phyloP scores from a whole-genome alignment of 495 filamentous ascomycete species.

The Polyplosphaeria fusca region DNA sequence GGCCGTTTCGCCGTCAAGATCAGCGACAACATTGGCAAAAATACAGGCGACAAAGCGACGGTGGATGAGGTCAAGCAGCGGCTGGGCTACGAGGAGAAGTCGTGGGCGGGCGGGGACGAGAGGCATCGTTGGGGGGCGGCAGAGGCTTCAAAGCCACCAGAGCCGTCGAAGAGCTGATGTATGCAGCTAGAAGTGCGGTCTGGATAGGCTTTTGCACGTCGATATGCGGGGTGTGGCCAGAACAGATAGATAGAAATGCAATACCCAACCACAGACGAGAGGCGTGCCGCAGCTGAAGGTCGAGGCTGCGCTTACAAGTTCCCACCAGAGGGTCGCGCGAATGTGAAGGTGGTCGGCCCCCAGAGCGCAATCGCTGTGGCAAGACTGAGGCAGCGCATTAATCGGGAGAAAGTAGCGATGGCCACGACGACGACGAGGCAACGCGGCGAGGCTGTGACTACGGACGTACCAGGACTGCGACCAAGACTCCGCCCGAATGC shows the following conservation, averaged over 20 bases:
- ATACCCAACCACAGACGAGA: background rate
- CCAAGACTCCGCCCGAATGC: too few relatives aligned
- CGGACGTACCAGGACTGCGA: too few relatives aligned
- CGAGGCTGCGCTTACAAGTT: background rate
- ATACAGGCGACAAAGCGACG: constrained; percentile 78
- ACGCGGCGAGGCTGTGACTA: too few relatives aligned
- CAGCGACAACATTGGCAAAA: constrained; percentile 95
- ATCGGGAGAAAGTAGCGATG: too few relatives aligned
- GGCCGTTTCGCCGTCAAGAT: constrained; percentile 90
- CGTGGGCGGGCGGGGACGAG: constrained; percentile 83
- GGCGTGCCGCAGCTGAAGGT: background rate
- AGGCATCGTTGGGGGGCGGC: constrained; percentile 66
- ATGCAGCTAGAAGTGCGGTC: background rate
- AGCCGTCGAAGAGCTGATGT: background rate
- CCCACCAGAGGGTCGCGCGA: too few relatives aligned
- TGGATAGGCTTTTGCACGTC: background rate
- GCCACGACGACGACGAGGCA: too few relatives aligned
- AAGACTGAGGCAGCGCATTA: too few relatives aligned
- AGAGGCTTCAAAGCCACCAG: constrained; percentile 6
- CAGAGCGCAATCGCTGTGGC: too few relatives aligned
- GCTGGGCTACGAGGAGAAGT: constrained; percentile 79
- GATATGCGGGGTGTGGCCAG: background rate
- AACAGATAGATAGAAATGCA: background rate
- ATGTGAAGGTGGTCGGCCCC: too few relatives aligned
- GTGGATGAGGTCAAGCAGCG: constrained; percentile 79